Evolutionary conservation across 257 asterid species (phyloP).

Genomic region (Fraxinus americana): DNA sequence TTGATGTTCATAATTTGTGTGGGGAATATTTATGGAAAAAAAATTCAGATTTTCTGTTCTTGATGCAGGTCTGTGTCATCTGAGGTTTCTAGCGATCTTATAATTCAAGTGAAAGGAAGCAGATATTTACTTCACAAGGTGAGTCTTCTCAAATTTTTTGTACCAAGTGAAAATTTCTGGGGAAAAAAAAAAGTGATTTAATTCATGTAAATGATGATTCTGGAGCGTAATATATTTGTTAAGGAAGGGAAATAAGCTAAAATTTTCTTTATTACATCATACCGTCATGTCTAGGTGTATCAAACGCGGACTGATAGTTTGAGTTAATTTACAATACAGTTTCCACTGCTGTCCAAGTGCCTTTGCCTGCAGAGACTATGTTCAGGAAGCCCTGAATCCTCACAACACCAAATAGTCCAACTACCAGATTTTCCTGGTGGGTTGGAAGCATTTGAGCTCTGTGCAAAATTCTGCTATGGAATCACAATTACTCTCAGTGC

Average conservation of each 20-base stretch:
- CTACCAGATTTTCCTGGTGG: constrained; percentile 88
- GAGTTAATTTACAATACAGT: constrained; percentile 43
- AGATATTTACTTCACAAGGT: constrained; percentile 88
- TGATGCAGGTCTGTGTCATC: constrained; percentile 75
- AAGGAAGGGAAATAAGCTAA: background rate
- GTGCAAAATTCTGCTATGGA: constrained; percentile 95
- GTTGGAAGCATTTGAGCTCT: constrained; percentile 72
- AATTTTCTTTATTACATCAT: no score
- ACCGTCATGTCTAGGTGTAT: background rate
- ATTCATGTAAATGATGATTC: background rate
- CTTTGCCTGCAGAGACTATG: constrained; percentile 61
- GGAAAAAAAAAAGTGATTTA: background rate
- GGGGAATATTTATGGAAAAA: no score
- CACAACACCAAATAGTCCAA: constrained; percentile 57
- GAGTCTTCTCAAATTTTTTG: constrained; percentile 4
- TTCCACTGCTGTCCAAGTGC: constrained; percentile 88
- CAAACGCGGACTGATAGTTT: background rate
- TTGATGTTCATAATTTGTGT: background rate
- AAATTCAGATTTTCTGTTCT: constrained; percentile 11
- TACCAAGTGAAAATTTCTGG: background rate
- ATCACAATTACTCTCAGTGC: constrained; percentile 84
- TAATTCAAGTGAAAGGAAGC: constrained; percentile 69
- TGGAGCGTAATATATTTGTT: background rate
- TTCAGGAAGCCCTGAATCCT: constrained; percentile 55
- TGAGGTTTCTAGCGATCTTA: constrained; percentile 82